Evolutionary conservation across 495 filamentous ascomycete species (phyloP).

Genomic region (Sabuloglossum arenarium): DNA sequence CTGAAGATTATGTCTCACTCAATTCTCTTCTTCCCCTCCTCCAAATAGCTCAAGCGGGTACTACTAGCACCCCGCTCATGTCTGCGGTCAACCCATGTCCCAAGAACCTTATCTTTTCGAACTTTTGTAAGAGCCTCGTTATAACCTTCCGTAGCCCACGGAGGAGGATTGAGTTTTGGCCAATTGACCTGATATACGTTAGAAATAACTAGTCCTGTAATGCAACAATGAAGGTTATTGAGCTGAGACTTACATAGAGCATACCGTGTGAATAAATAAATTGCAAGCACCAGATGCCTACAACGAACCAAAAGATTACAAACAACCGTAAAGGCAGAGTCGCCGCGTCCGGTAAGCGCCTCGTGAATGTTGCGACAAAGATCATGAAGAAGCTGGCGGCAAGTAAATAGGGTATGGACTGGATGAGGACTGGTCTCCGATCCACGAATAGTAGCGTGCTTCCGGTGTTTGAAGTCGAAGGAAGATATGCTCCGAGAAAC

Average conservation of each 20-base stretch:
- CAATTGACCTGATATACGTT: slow-evolving; percentile 62
- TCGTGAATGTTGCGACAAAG: slow-evolving; percentile 55
- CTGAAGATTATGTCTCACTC: slow-evolving; percentile 29
- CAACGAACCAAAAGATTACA: slow-evolving; percentile 46
- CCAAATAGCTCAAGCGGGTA: slow-evolving; percentile 55
- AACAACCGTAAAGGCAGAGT: slow-evolving; percentile 64
- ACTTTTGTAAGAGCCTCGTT: slow-evolving; percentile 66
- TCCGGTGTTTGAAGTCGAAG: slow-evolving; percentile 39
- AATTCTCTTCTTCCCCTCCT: slow-evolving; percentile 94
- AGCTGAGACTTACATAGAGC: slow-evolving; percentile 53
- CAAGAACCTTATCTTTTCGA: slow-evolving; percentile 54
- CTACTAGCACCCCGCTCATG: slow-evolving; percentile 53
- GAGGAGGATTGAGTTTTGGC: slow-evolving; percentile 80
- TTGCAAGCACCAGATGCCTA: slow-evolving; percentile 43
- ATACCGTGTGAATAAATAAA: slow-evolving; percentile 73
- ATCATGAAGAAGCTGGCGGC: slow-evolving; percentile 76
- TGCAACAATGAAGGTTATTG: background rate
- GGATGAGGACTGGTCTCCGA: slow-evolving; percentile 65
- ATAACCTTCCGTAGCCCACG: slow-evolving; percentile 69
- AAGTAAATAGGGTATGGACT: slow-evolving; percentile 74
- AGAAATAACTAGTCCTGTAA: slow-evolving; percentile 3
- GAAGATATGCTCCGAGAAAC: slow-evolving; percentile 70
- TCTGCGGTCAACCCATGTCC: slow-evolving; percentile 46
- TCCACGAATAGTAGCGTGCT: slow-evolving; percentile 58
- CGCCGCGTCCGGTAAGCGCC: slow-evolving; percentile 38